Base-by-base conservation (phyloP, 2,329 filamentous ascomycete genomes). In the Apiospora pterosperma region DNA sequence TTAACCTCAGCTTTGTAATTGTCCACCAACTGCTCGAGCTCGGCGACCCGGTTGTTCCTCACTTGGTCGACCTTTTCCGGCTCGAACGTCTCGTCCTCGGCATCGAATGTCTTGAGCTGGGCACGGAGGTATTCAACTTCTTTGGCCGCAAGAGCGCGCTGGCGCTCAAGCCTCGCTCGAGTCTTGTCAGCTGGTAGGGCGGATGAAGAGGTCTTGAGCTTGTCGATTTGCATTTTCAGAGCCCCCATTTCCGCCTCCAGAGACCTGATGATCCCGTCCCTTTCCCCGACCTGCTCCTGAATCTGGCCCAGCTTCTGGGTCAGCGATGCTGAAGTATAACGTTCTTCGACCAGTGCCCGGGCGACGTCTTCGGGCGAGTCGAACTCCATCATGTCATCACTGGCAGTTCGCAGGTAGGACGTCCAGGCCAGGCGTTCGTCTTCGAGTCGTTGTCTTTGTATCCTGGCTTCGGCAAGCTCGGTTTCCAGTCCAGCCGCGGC, bases 101-200 rank as follows among this genome's bases (percentile, higher is more conserved):
- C 86, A 72, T 98, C 92, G 66, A 96, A 91, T 0, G 92, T 90
- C 78, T 94, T 94, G 63, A 98, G 84, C 76, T 99, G 96, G 0
- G 93, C 95, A 25, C 96, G 91, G 7, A 99, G 85, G 75, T 97
- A 97, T 70, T 97, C 94, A 0, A 96, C 92, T 75, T 99, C 96
- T 74, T 97, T 97, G 28, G 93, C 84, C 0, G 94, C 93, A 8
- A 99, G 84, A 0, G 85, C 87, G 65, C 92, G 91, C 75, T 98
- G 95, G 65, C 96, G 86, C 71, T 99, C 95, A 0, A 97, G 80
- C 36, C 96, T 87, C 62, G 91, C 81, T 52, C 88, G 89, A 1
- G 86, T 85, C 77, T 93, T 91, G 72, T 92, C 91, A 19, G 82
- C 81, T 23, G 80, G 83, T 1, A 78, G 73, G 5, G 81, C 78